Percentiles rank a stretch among this genome's conserved stretches.
Conservation (phyloP, 306 rosid genomes). For the Ormosia emarginata region DNA sequence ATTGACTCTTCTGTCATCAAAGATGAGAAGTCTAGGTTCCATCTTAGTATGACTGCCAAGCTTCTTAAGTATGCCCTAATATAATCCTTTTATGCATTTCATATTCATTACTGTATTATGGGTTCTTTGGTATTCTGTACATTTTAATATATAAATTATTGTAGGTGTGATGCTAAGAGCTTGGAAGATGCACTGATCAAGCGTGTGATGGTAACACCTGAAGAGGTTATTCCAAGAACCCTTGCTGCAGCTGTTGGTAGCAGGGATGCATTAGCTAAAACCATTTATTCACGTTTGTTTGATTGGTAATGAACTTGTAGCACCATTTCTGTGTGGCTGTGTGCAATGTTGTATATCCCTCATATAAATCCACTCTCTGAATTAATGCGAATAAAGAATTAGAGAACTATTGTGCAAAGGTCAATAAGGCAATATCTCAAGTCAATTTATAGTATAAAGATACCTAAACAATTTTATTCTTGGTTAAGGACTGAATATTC, state of each 20-base stretch:
- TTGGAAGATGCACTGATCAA: constrained; percentile 96
- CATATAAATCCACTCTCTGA: not conserved
- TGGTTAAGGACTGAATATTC: not conserved
- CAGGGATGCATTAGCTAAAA: constrained; percentile 97
- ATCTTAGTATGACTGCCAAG: constrained; percentile 86
- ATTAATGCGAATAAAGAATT: not conserved
- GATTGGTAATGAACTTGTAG: constrained; percentile 72
- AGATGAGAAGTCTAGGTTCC: constrained; percentile 91
- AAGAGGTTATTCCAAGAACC: constrained; percentile 96
- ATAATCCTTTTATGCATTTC: constrained; percentile 17
- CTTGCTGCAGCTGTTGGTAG: constrained; percentile 90
- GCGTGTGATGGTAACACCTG: constrained; percentile 99
- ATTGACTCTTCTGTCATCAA: constrained; percentile 91
- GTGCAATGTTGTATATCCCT: not conserved
- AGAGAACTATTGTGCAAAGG: not conserved
- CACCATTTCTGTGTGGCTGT: not conserved
- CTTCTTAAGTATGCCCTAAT: constrained; percentile 63
- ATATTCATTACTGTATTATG: constrained; percentile 8
- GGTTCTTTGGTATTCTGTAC: constrained; percentile 9
- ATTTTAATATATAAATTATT: constrained; percentile 18
- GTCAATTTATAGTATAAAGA: not conserved
- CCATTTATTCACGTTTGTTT: constrained; percentile 92
- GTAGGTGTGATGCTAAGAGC: constrained; percentile 89
- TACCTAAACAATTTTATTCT: not conserved
- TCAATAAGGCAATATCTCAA: not conserved